Conservation (phyloP, 768 basidiomycete species). For the Mycena latifolia region DNA sequence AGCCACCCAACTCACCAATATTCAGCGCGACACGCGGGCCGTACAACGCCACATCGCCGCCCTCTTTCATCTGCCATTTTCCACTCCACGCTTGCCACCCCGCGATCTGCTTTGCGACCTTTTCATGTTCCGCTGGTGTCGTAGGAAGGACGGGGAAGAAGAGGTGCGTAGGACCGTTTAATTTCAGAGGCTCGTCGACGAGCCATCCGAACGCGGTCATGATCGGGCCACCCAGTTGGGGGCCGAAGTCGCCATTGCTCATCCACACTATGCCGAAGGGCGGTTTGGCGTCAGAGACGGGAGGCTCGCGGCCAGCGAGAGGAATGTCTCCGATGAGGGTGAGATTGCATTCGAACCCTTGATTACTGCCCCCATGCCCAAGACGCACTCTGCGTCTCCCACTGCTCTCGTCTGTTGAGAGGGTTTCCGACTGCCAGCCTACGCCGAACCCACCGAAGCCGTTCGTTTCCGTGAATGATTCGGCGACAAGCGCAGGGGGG, state of each 20-base stretch:
- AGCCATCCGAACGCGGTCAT: slow-evolving; percentile 20
- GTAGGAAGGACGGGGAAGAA: slow-evolving; percentile 14
- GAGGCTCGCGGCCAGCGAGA: background rate
- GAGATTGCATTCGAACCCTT: slow-evolving; percentile 15
- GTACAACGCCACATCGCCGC: slow-evolving; percentile 1
- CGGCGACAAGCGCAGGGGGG: slow-evolving; percentile 20
- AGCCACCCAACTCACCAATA: slow-evolving; percentile 6
- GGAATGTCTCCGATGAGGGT: slow-evolving; percentile 25
- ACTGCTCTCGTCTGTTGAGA: background rate
- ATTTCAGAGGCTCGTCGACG: slow-evolving; percentile 8
- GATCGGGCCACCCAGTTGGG: slow-evolving; percentile 1
- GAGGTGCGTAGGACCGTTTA: background rate
- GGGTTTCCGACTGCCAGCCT: slow-evolving; percentile 10
- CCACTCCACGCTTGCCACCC: slow-evolving; percentile 27
- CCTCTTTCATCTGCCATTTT: slow-evolving; percentile 14
- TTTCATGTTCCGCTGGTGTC: slow-evolving; percentile 10
- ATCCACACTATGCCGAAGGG: slow-evolving; percentile 25
- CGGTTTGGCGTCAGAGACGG: slow-evolving; percentile 3
- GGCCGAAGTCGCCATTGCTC: slow-evolving; percentile 22
- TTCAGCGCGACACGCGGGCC: background rate
- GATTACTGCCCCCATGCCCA: slow-evolving; percentile 14
- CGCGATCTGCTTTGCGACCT: slow-evolving; percentile 13
- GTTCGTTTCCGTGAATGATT: slow-evolving; percentile 21
- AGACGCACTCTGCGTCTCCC: slow-evolving; percentile 4
- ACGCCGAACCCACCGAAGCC: slow-evolving; percentile 22